A percentile compares a stretch with the other conserved stretches of the same genome.
These are phyloP conservation scores for Tetraselmis striata DNA, from an alignment of 139 green algal species.

Conservation along the genomic window DNA sequence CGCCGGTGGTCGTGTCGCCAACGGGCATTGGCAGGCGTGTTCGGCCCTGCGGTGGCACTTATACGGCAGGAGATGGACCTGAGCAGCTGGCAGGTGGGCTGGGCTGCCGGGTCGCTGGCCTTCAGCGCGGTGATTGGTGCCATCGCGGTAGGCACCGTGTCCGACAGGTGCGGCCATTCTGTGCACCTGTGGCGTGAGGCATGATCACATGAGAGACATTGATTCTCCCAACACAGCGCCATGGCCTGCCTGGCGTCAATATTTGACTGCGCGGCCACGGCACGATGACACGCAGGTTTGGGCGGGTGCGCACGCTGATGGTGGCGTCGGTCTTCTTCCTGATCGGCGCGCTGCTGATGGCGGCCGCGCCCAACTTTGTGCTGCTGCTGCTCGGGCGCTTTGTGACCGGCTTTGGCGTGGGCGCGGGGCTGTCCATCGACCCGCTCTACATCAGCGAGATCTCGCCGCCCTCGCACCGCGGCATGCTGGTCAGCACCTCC, in stretches of 20 bases:
- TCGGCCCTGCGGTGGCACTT: neutral
- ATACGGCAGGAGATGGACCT: neutral
- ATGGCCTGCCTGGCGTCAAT: too few relatives aligned
- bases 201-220: too few relatives aligned
- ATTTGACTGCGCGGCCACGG: too few relatives aligned
- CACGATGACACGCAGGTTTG: too few relatives aligned
- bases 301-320: neutral
- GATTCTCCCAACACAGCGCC: too few relatives aligned
- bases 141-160: neutral
- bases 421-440: neutral
- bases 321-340: neutral
- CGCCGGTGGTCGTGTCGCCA: too few relatives aligned
- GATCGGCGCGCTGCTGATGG: neutral
- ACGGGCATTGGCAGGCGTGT: too few relatives aligned
- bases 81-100: neutral
- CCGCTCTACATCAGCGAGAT: slow-evolving; percentile 8
- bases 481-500: neutral
- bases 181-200: too few relatives aligned
- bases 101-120: neutral
- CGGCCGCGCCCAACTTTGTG: neutral
- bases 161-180: neutral
- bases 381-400: neutral
- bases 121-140: neutral
- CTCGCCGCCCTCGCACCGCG: neutral
- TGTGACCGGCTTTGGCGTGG: neutral